Evolutionary conservation across 1,139 yeast species (phyloP), one percentile per base, ranked within the genome.

Genomic region (Meyerozyma carpophila): DNA sequence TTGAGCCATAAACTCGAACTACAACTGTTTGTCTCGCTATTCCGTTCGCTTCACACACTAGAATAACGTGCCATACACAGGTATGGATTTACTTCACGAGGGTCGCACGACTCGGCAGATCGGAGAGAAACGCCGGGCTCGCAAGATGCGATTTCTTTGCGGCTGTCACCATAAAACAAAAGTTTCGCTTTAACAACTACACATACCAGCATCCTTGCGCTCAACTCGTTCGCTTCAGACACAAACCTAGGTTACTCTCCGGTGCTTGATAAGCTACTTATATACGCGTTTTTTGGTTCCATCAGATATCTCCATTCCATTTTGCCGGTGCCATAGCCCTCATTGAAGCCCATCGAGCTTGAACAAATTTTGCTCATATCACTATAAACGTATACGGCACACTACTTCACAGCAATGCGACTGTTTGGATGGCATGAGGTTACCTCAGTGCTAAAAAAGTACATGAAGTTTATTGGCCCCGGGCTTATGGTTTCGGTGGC

Each of bases 401-500:
- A 5, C 24, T 7, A 5, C 13, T 27, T 4, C 29, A 11, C 29
- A 27, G 29, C 13, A 13, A 31, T 31, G 34, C 34, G 34, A 31
- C 34, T 31, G 34, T 31, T 31, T 13, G 20, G 18, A 8, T 34
- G 37, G 37, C 25, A 34, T 20, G 16, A 34, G 8, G 26, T 21
- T 6, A 14, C 37, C n/a, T 27, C 44, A 36, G 49, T 55, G 28
- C 48, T 73, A 32, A 61, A 63, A 49, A 84, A 82, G 52, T 86
- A 84, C 61, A 59, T 75, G 43, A 68, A 74, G 51, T 90, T 90
- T 62, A 68, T 90, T 3, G 97, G 98, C 1, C 97, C 97, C 0
- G 98, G 98, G 0, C 75, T 91, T 40, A 83, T 91, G 93, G 95
- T 93, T 26, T 81, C 94, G 20, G 98, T 93, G 42, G 96, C 98